Evolutionary conservation across 768 basidiomycete genomes (phyloP), one percentile per base, ranked within the genome.

Genomic region (Boletus tylopilopsis): DNA sequence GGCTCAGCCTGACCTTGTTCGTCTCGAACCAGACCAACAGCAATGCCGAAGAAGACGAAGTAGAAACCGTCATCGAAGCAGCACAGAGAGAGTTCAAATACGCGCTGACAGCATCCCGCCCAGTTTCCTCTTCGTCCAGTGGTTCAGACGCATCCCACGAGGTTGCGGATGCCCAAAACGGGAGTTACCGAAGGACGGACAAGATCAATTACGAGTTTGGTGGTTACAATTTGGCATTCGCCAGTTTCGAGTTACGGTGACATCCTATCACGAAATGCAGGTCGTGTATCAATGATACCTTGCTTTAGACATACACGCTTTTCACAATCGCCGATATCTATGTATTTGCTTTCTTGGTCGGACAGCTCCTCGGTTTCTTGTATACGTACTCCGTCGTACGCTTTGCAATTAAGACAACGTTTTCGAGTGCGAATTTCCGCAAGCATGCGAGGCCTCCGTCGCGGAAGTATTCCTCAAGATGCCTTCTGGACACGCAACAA

Each of bases 161-260:
- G 41, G 36, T n/a, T 40, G 47, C 43, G 23, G 50, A 61, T 41
- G 46, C 53, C 47, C 48, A 54, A 64, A 47, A 57, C 56, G 57
- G 61, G 55, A 68, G 60, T 13, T 98, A 94, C 70, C 82, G 75
- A 58, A 76, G 94, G 57, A 94, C 90, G 42, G 96, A 98, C 73
- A 91, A 95, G 71, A 98, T 99, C 68, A 92, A 95, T 67, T 99
- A 99, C 73, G 94, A 95, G 68, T 93, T 97, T 65, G 89, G 90
- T 39, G 92, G 86, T 45, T 94, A 94, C 65, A 90, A 91, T 66
- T 74, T 94, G 53, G 90, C 90, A 15, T 94, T 92, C 66, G 87
- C 91, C 34, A 91, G 84, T 65, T 94, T 92, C 68, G 87, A 91
- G 68, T 63, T 74, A 62, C 68, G 69, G 54, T 72, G 61, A 69